phyloP scores from a whole-genome alignment of 352 stramenopile genomes.

The Globisporangium orthogonon region DNA sequence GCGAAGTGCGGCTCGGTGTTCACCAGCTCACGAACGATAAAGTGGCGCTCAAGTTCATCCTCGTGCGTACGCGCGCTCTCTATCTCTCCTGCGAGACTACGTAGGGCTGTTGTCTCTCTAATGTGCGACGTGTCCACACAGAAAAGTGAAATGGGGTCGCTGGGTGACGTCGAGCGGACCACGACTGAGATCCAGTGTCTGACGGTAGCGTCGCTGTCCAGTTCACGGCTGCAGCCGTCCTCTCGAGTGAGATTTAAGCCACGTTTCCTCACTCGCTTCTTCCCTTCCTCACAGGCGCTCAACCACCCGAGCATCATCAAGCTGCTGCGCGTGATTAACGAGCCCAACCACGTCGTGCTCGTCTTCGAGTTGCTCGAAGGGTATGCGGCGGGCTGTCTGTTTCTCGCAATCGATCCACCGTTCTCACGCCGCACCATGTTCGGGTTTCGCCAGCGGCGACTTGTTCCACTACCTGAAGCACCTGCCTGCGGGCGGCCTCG shows the following conservation, averaged over 20 bases:
- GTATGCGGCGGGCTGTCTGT: constrained; percentile 16
- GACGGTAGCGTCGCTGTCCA: constrained; percentile 23
- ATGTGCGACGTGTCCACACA: background rate
- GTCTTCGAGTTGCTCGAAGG: constrained; percentile 85
- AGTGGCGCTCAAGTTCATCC: constrained; percentile 86
- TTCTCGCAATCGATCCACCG: background rate
- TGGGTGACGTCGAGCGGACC: constrained; percentile 81
- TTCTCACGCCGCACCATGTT: background rate
- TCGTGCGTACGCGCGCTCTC: constrained; percentile 21
- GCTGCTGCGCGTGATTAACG: constrained; percentile 79
- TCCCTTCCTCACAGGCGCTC: constrained; percentile 36
- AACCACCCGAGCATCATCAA: constrained; percentile 89
- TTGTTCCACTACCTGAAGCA: constrained; percentile 82
- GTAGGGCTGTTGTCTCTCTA: constrained; percentile 8
- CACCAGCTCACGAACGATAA: constrained; percentile 84
- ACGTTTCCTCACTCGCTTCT: constrained; percentile 1
- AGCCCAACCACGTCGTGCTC: constrained; percentile 80
- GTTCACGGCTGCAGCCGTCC: background rate
- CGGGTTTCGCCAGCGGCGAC: constrained; percentile 39
- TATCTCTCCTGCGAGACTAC: no score
- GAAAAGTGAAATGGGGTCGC: constrained; percentile 86
- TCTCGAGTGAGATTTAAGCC: background rate
- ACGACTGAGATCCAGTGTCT: constrained; percentile 87
- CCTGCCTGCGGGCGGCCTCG: constrained; percentile 33
- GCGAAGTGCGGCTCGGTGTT: constrained; percentile 66